Evolutionary conservation across 116 monocot species (phyloP).

Genomic region (Papilionanthe hybrid): DNA sequence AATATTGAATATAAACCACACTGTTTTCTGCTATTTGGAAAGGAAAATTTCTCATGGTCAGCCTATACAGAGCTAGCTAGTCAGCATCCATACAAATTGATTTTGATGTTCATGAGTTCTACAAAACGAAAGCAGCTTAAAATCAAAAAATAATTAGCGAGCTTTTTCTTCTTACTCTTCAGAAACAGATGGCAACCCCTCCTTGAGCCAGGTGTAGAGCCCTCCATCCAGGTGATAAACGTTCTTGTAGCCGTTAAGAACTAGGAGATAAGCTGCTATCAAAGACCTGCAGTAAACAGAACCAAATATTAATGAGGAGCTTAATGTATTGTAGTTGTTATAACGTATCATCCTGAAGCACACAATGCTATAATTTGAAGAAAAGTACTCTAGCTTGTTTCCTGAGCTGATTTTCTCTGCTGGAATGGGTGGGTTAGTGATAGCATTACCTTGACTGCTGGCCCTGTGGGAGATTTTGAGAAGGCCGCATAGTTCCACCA

Average conservation of each 20-base stretch:
- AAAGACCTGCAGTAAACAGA: slow-evolving; percentile 34
- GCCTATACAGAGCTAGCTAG: background rate
- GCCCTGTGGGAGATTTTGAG: slow-evolving; percentile 86
- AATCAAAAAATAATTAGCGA: background rate
- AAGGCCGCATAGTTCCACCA: slow-evolving; percentile 80
- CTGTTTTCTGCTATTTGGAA: background rate
- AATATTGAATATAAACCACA: background rate
- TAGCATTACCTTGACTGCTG: slow-evolving; percentile 68
- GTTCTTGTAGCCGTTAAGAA: slow-evolving; percentile 80
- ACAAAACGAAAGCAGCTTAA: background rate
- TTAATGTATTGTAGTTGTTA: background rate
- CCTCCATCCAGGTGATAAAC: slow-evolving; percentile 86
- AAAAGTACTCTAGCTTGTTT: background rate
- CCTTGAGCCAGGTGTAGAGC: slow-evolving; percentile 78
- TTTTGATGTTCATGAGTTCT: background rate
- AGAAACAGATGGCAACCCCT: slow-evolving; percentile 48
- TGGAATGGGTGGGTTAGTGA: background rate
- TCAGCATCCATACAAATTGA: background rate
- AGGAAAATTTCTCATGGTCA: background rate
- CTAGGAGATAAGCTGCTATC: slow-evolving; percentile 80
- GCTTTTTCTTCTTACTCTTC: slow-evolving; percentile 29
- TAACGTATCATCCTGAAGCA: background rate
- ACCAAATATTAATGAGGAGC: too few species aligned
- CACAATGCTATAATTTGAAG: background rate
- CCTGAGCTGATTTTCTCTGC: background rate